Conservation (phyloP, 1,284 basidiomycete genomes). For the Melampsora medusae region DNA sequence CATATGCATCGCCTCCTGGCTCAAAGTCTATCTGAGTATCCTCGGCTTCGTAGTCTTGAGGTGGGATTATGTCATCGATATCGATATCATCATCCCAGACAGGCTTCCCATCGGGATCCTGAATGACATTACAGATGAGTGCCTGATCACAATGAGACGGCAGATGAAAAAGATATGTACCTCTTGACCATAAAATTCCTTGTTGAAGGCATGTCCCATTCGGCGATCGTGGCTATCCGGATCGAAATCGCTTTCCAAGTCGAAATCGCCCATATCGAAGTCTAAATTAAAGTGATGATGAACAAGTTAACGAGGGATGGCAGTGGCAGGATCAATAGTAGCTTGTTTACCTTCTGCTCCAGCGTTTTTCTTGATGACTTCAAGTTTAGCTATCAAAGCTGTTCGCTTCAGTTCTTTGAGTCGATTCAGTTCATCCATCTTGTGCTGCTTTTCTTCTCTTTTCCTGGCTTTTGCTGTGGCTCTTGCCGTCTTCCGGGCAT, state of each 20-base stretch:
- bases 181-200: slow-evolving; percentile 62
- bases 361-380: slow-evolving; percentile 68
- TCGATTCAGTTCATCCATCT: slow-evolving; percentile 73
- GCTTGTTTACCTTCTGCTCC: slow-evolving; percentile 50
- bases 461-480: slow-evolving; percentile 72
- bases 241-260: slow-evolving; percentile 68
- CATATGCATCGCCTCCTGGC: slow-evolving; percentile 48
- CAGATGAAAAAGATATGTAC: slow-evolving; percentile 20
- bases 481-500: slow-evolving; percentile 75
- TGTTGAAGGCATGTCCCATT: slow-evolving; percentile 67
- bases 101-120: slow-evolving; percentile 69
- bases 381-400: slow-evolving; percentile 73
- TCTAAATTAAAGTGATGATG: slow-evolving; percentile 46
- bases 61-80: slow-evolving; percentile 66
- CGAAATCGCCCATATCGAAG: slow-evolving; percentile 48
- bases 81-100: slow-evolving; percentile 85
- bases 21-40: slow-evolving; percentile 48
- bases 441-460: slow-evolving; percentile 70
- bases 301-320: not conserved
- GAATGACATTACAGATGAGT: not conserved
- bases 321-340: not conserved
- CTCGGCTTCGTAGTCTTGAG: slow-evolving; percentile 55
- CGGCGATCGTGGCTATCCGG: slow-evolving; percentile 71
- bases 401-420: slow-evolving; percentile 79
- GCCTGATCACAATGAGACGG: not conserved